Evolutionary conservation across 2,329 filamentous ascomycete species (phyloP).

Genomic region (Achaetomium macrosporum): DNA sequence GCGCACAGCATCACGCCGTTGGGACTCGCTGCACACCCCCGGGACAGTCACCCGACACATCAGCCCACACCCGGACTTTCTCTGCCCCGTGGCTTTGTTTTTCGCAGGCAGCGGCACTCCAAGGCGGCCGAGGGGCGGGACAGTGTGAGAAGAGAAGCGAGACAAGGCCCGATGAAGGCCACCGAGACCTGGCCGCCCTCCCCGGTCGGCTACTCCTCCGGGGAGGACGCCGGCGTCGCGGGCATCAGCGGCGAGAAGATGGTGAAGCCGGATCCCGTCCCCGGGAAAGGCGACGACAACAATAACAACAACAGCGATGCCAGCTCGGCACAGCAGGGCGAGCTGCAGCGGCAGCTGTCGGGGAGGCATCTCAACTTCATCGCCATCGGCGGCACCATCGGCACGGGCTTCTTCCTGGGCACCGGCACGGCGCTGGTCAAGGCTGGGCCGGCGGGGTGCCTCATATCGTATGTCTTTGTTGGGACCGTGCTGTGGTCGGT

Average conservation of each 20-base stretch:
- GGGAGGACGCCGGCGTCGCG: neutral
- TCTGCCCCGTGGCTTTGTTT: neutral
- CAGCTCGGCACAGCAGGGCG: constrained; percentile 16
- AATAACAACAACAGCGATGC: constrained; percentile 2
- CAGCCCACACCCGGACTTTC: no score
- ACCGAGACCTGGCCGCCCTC: neutral
- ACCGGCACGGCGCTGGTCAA: constrained; percentile 57
- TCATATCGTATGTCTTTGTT: constrained; percentile 65
- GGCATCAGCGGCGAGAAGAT: constrained; percentile 6
- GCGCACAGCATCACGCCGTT: neutral
- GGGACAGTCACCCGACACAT: neutral
- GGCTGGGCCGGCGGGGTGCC: constrained; percentile 58
- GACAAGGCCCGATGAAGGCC: constrained; percentile 9
- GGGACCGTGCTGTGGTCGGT: constrained; percentile 69
- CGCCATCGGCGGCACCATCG: constrained; percentile 57
- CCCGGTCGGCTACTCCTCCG: constrained; percentile 10
- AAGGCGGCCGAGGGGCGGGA: neutral
- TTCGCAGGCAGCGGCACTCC: neutral
- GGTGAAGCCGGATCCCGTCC: neutral
- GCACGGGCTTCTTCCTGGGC: constrained; percentile 67
- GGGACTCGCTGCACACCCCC: neutral
- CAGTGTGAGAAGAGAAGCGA: neutral
- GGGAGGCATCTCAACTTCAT: constrained; percentile 45
- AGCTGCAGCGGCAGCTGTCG: constrained; percentile 22
- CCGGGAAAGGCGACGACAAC: neutral